A percentile compares a stretch with the other conserved stretches of the same genome.
Evolutionary conservation across 805 yeast genomes (phyloP).

Genomic region (Priceomyces fermenticarens): DNA sequence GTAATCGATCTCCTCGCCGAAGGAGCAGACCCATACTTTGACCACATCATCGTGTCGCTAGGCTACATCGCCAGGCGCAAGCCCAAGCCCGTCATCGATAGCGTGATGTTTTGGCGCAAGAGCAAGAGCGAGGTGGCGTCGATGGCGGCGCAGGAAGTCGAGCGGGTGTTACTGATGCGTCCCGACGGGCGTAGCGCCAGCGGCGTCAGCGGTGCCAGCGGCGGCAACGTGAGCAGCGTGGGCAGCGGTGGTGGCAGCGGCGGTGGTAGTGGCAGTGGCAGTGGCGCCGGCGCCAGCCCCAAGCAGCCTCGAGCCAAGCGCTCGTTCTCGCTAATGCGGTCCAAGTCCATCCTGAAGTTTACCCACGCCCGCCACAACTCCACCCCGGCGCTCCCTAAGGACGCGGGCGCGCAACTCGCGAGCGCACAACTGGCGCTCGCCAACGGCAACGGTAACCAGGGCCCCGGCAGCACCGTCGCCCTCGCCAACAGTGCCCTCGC

Average conservation of each 20-base stretch:
- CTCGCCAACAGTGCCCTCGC: too few relatives aligned
- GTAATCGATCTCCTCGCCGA: conserved; percentile 74
- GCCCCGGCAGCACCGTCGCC: too few relatives aligned
- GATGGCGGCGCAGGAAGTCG: conserved; percentile 42
- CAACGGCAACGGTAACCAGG: conserved; percentile 21
- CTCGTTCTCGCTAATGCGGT: conserved; percentile 38
- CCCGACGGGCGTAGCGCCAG: too few relatives aligned
- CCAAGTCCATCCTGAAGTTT: conserved; percentile 35
- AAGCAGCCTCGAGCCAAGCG: conserved; percentile 26
- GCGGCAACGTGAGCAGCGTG: too few relatives aligned
- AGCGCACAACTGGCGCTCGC: too few relatives aligned
- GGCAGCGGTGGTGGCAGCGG: too few relatives aligned
- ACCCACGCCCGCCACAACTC: conserved; percentile 52
- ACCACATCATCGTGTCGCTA: conserved; percentile 76
- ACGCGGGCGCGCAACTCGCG: too few relatives aligned
- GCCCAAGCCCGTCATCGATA: conserved; percentile 95
- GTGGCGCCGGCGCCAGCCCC: conserved; percentile 1
- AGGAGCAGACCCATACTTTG: conserved; percentile 85
- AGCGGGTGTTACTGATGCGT: conserved; percentile 16
- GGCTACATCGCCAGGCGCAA: conserved; percentile 88
- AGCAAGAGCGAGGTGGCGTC: conserved; percentile 82
- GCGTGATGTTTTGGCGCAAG: conserved; percentile 98
- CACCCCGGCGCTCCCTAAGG: conserved; percentile 27
- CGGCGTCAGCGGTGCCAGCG: too few relatives aligned
- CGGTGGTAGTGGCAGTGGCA: too few relatives aligned